A percentile compares a stretch with the other conserved stretches of the same genome.
Conservation (phyloP, 2,329 filamentous ascomycete genomes). For the Penicillium sp. region DNA sequence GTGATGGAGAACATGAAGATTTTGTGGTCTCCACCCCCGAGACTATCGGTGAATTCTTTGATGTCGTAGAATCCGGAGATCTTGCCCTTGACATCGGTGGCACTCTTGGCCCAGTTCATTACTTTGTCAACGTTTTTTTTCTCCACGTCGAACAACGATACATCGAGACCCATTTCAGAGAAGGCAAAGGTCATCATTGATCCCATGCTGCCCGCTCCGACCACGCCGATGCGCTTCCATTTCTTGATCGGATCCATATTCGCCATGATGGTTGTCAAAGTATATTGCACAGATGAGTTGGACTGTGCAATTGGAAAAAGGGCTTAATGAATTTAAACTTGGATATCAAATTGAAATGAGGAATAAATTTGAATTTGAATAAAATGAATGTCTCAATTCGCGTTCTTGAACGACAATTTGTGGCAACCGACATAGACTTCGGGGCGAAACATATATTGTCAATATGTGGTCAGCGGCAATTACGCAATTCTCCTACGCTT, state of each 20-base stretch:
- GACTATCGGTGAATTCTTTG: constrained; percentile 35
- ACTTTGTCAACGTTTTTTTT: constrained; percentile 36
- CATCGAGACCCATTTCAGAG: constrained; percentile 38
- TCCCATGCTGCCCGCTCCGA: constrained; percentile 44
- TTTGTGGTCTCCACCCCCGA: constrained; percentile 34
- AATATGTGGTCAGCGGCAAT: constrained; percentile 16
- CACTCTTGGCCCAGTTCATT: constrained; percentile 23
- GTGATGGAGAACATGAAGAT: constrained; percentile 44
- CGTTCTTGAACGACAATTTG: constrained; percentile 18
- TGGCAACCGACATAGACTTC: constrained; percentile 18
- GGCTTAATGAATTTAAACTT: not conserved
- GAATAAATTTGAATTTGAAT: not conserved
- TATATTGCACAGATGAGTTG: not conserved
- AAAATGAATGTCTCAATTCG: not conserved
- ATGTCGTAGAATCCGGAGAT: constrained; percentile 37
- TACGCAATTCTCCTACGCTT: not conserved
- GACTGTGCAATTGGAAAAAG: not conserved
- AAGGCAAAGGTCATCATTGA: constrained; percentile 46
- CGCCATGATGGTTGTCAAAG: constrained; percentile 17
- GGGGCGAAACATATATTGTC: constrained; percentile 2
- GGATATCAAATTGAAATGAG: not conserved
- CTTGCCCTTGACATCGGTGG: constrained; percentile 29
- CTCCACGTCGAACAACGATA: constrained; percentile 41
- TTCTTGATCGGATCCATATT: constrained; percentile 20
- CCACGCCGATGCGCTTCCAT: constrained; percentile 41